Percentiles rank a stretch among this genome's conserved stretches.
Conservation (phyloP, 345 rosid species). For the Syzygium aqueum region DNA sequence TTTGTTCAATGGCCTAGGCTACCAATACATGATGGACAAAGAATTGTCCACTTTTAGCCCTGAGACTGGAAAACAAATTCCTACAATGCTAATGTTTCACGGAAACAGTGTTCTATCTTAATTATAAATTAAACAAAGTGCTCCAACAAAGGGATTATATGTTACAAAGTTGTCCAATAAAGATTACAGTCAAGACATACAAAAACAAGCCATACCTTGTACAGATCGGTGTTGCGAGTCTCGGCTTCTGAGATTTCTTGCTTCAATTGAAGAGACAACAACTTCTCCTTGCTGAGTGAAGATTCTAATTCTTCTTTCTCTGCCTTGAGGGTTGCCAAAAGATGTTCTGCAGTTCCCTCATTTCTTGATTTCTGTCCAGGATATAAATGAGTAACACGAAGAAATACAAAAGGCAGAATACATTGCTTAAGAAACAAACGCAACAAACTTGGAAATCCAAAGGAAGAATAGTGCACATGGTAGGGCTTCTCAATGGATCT, state of each 20-base stretch:
- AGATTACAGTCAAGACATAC: not conserved
- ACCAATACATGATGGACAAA: not conserved
- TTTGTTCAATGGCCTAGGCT: not conserved
- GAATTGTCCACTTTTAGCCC: not conserved
- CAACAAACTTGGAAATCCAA: not conserved
- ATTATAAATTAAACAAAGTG: too few species aligned
- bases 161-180: not conserved
- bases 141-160: not conserved
- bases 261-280: conserved; percentile 58
- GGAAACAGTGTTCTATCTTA: not conserved
- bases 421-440: not conserved
- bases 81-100: not conserved
- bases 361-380: conserved; percentile 42
- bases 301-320: conserved; percentile 81
- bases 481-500: not conserved
- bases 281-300: conserved; percentile 63
- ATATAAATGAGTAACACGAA: not conserved
- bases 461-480: not conserved
- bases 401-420: not conserved
- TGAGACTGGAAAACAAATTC: not conserved
- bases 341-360: conserved; percentile 32
- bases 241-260: conserved; percentile 73
- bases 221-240: conserved; percentile 56
- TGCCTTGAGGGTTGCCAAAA: conserved; percentile 45
- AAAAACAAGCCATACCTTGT: conserved; percentile 45